Base-by-base conservation (phyloP, 139 green algal species). In the Haematococcus sp. region DNA sequence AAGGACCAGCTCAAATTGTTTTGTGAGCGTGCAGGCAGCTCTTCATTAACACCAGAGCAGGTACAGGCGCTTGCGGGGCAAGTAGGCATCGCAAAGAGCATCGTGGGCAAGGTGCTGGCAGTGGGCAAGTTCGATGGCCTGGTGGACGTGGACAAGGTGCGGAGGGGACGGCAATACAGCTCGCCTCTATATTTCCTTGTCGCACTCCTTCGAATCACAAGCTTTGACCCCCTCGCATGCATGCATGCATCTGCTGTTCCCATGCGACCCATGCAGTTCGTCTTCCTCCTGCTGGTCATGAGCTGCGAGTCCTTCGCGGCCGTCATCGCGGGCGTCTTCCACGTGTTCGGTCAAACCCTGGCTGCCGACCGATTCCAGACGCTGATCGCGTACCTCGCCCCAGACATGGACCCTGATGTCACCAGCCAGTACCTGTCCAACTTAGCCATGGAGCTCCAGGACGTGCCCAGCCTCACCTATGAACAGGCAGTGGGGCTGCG, bases 281-380 rank as follows among this genome's bases (percentile, higher is more conserved):
- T 86, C 4, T 86, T 86, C 68, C 63, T 86, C 25, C 65, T 83
- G 68, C 76, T 86, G 30, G 80, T 77, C 33, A 86, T 86, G 80
- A 86, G 69, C 65, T 82, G 76, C 56, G 80, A 86, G 44, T 75
- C 73, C 72, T 85, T 85, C 52, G 60, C 40, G n/a, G 40, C 75
- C 5, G 75, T 83, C 23, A 70, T 73, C 25, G 63, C 70, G 54
- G 75, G 76, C 49, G 44, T 86, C 2, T 86, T 86, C 33, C 56
- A 75, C 40, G 51, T 86, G 4, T 86, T 86, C 75, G 69, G 80
- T 35, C 30, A 75, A 35, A 60, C 61, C 32, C 68, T 83, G n/a
- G 61, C 66, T 35, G 34, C 51, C 30, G 11, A 63, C 33, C 35
- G 73, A 25, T 86, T 86, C 61, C 23, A 77, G 16, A 4, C n/a